Conservation (phyloP, 371 early-diverging fungal species). For the Mucor ambiguus region DNA sequence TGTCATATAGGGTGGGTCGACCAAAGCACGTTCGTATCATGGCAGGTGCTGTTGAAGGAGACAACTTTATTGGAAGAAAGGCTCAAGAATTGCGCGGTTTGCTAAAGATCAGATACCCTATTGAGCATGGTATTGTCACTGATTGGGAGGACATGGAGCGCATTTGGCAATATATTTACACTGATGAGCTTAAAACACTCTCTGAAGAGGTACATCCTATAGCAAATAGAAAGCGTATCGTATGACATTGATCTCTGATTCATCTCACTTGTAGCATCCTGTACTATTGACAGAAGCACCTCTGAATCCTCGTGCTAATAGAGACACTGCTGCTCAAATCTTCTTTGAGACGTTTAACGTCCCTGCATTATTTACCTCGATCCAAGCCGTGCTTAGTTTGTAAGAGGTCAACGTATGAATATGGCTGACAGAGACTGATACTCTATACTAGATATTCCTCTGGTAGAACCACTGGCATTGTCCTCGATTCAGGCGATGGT, state of each 20-base stretch:
- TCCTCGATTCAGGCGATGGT: constrained; percentile 92
- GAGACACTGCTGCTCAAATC: constrained; percentile 92
- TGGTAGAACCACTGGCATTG: constrained; percentile 93
- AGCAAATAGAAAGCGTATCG: neutral
- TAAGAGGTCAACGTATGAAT: constrained; percentile 29
- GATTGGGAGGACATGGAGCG: constrained; percentile 98
- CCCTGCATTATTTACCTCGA: constrained; percentile 91
- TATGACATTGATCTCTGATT: neutral
- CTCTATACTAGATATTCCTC: constrained; percentile 74
- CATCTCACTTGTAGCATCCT: constrained; percentile 71
- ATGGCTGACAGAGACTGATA: neutral
- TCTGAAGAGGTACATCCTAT: constrained; percentile 81
- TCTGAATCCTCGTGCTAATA: constrained; percentile 85
- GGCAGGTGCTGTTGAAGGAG: constrained; percentile 97
- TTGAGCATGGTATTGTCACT: constrained; percentile 95
- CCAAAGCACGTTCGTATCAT: constrained; percentile 95
- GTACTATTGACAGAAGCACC: constrained; percentile 96
- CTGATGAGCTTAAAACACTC: constrained; percentile 90
- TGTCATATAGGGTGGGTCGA: constrained; percentile 78
- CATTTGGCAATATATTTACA: constrained; percentile 95
- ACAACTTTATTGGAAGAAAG: constrained; percentile 90
- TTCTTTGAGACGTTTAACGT: constrained; percentile 98
- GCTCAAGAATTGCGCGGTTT: constrained; percentile 95
- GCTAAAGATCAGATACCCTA: constrained; percentile 90
- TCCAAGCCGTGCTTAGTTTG: constrained; percentile 95